These are phyloP conservation scores for Jatropha podagrica DNA, from an alignment of 441 rosid species.

Conservation along the genomic window DNA sequence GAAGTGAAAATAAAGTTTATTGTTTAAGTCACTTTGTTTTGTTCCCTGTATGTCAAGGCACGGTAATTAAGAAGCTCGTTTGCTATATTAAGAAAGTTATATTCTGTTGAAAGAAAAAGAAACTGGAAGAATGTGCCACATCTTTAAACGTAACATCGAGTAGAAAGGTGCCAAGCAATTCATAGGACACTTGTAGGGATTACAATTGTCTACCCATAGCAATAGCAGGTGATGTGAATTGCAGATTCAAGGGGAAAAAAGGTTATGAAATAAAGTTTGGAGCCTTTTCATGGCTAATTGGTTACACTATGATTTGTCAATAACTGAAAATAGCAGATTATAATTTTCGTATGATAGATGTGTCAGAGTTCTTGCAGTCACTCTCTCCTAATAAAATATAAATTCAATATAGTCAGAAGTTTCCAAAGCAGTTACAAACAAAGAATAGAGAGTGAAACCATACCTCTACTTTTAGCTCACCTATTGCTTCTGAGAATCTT, in stretches of 20 bases:
- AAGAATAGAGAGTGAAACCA: constrained; percentile 14
- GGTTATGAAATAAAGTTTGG: neutral
- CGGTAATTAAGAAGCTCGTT: neutral
- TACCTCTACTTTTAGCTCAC: constrained; percentile 97
- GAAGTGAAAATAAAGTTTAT: neutral
- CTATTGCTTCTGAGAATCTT: constrained; percentile 72
- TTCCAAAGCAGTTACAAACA: neutral
- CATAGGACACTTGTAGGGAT: no score
- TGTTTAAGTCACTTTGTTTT: neutral
- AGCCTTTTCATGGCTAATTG: neutral
- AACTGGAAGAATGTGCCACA: no score
- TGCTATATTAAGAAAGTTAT: neutral
- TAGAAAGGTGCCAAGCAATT: no score
- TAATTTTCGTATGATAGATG: neutral
- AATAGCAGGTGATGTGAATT: no score
- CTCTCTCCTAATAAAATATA: neutral
- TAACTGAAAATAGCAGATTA: neutral
- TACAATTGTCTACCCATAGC: no score
- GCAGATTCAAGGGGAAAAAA: neutral
- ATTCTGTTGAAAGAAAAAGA: neutral
- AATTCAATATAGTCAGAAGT: neutral
- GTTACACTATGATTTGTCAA: neutral
- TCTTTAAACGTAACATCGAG: no score
- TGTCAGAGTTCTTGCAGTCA: neutral
- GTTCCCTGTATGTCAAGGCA: neutral